Percentiles rank a stretch among this genome's conserved stretches.
phyloP scores from a whole-genome alignment of 192 early-diverging fungal genomes.

The Podila verticillata region DNA sequence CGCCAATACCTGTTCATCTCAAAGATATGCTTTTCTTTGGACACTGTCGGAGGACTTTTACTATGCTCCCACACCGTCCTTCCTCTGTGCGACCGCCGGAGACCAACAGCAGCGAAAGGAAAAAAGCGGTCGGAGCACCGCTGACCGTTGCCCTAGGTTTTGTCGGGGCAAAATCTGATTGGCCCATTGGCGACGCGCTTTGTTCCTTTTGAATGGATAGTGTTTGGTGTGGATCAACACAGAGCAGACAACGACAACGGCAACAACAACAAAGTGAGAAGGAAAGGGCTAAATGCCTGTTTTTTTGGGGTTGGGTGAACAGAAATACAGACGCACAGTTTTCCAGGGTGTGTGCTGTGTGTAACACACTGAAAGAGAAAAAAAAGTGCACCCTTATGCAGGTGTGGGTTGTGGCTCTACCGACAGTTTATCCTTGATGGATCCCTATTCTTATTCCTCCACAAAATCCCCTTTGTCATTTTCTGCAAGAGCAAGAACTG shows the following conservation, averaged over 20 bases:
- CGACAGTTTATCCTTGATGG: constrained; percentile 11
- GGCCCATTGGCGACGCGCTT: constrained; percentile 5
- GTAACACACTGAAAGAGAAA: not conserved
- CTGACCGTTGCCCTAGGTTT: not conserved
- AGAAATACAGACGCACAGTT: constrained; percentile 3
- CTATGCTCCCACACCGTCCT: no score
- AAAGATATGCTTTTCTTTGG: no score
- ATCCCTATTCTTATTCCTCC: constrained; percentile 15
- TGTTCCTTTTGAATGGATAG: not conserved
- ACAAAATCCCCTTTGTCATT: constrained; percentile 4
- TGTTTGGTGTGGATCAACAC: constrained; percentile 9
- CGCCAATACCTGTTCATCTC: no score
- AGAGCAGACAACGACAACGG: no score
- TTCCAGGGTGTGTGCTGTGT: not conserved
- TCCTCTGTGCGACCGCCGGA: not conserved
- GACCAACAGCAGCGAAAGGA: not conserved
- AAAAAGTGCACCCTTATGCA: no score
- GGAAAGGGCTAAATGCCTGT: not conserved
- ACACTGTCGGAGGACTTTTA: no score
- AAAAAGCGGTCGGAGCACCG: not conserved
- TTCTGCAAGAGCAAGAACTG: not conserved
- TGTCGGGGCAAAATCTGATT: constrained; percentile 6
- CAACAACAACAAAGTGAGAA: no score
- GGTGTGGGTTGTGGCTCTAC: not conserved
- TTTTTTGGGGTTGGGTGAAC: constrained; percentile 4